Evolutionary conservation across 129 eudicot genomes (phyloP), one percentile per base, ranked within the genome.

Genomic region (Flaveria sonorensis): DNA sequence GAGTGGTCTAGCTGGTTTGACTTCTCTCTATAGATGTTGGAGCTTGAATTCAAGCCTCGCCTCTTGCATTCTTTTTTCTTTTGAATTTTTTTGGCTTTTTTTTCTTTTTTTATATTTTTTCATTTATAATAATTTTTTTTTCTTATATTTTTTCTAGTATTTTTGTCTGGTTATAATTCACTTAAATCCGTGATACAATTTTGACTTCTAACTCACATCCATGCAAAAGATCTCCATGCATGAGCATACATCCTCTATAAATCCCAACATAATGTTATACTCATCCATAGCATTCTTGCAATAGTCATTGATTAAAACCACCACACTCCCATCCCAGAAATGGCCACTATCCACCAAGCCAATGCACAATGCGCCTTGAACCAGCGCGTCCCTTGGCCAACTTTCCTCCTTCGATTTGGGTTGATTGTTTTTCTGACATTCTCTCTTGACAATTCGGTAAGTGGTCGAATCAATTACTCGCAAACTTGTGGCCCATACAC

Each of bases 321-420:
- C 48, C 48, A 45, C n/a, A 45, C 14, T 45, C 48, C n/a, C 53
- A 48, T 14, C 14, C 53, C 1, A 48, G n/a, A 48, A 61, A 61
- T 61, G 67, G 67, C 67, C 67, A 61, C 42, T 1, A 24, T 4
- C n/a, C 67, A 24, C 67, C 67, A 61, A 61, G 39, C 67, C 28
- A 24, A 61, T 7, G 6, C 16, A 11, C 12, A 24, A 11, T 4
- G 15, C 39, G 26, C 18, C n/a, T 2, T 1, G 67, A 24, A 15
- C 42, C n/a, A 2, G 42, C 26, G 40, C 67, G 67, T 61, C 40
- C 40, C 12, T 4, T 61, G 67, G 67, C 67, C 39, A 61, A 61
- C 67, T 61, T 61, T 24, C 67, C 67, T 24, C 67, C 67, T 61
- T 61, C 67, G 7, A 59, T 59, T 10, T 59, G 65, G 65, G 65